These are phyloP conservation scores for Pelagomonas calceolata DNA, from an alignment of 108 stramenopile genomes.

Conservation along the genomic window DNA sequence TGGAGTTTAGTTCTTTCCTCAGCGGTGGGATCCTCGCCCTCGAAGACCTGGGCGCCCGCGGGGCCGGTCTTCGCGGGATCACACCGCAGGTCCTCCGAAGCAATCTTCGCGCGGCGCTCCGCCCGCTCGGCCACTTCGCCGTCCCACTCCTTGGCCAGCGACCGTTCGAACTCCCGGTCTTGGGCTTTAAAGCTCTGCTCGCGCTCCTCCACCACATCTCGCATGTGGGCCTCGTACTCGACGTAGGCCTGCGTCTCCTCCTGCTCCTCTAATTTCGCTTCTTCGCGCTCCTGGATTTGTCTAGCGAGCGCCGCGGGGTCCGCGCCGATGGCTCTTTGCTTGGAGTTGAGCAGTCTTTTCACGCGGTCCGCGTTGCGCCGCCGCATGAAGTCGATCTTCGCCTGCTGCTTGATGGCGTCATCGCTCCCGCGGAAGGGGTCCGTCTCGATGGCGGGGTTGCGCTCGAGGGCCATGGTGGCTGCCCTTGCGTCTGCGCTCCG, in stretches of 20 bases:
- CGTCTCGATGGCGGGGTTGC: no score
- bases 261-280: conserved; percentile 12
- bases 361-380: conserved; percentile 25
- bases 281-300: conserved; percentile 31
- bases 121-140: not conserved
- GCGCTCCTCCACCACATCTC: not conserved
- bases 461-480: no score
- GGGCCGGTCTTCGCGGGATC: not conserved
- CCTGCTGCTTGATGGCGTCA: conserved; percentile 9
- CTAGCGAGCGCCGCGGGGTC: conserved; percentile 23
- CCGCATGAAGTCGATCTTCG: conserved; percentile 2
- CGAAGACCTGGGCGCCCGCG: not conserved
- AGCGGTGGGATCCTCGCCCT: not conserved
- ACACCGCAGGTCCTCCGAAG: not conserved
- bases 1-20: not conserved
- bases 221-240: conserved; percentile 1
- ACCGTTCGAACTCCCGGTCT: not conserved
- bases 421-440: no score
- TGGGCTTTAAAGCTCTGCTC: not conserved
- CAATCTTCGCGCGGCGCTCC: not conserved
- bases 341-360: conserved; percentile 31
- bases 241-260: conserved; percentile 25
- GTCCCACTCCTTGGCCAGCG: not conserved
- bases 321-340: conserved; percentile 30
- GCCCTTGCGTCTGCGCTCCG: no score